phyloP scores from a whole-genome alignment of 371 early-diverging fungal genomes.

The Rhizomucor miehei region DNA sequence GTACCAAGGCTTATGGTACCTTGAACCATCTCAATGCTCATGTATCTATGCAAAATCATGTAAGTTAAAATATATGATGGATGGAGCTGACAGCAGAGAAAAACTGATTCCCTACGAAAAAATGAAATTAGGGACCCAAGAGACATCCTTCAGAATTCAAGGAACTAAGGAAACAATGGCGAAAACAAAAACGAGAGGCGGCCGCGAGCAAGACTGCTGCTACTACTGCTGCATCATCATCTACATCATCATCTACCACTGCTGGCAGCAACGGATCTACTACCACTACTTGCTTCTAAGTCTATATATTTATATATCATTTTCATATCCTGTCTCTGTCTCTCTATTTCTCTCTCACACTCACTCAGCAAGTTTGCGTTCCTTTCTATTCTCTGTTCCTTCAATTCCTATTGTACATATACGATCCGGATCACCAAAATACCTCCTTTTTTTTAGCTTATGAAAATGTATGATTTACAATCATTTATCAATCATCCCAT shows the following conservation, averaged over 20 bases:
- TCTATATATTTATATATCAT: no score
- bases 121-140: conserved; percentile 24
- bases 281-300: neutral
- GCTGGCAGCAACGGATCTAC: neutral
- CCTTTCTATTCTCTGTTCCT: no score
- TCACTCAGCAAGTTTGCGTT: no score
- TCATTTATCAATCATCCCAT: no score
- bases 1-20: conserved; percentile 70
- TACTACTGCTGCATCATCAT: conserved; percentile 42
- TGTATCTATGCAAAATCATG: conserved; percentile 72
- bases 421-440: no score
- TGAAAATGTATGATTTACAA: no score
- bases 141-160: conserved; percentile 32
- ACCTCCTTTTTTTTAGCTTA: no score
- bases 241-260: conserved; percentile 35
- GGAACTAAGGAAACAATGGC: conserved; percentile 30
- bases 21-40: conserved; percentile 74
- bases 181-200: conserved; percentile 25
- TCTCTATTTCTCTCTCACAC: no score
- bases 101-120: no score
- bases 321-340: no score
- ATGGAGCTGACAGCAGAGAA: no score
- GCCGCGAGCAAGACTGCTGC: conserved; percentile 28
- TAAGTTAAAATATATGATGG: conserved; percentile 18
- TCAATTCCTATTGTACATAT: no score